These are phyloP conservation scores for Populus tomentosa DNA, from an alignment of 441 rosid genomes.

Conservation along the genomic window DNA sequence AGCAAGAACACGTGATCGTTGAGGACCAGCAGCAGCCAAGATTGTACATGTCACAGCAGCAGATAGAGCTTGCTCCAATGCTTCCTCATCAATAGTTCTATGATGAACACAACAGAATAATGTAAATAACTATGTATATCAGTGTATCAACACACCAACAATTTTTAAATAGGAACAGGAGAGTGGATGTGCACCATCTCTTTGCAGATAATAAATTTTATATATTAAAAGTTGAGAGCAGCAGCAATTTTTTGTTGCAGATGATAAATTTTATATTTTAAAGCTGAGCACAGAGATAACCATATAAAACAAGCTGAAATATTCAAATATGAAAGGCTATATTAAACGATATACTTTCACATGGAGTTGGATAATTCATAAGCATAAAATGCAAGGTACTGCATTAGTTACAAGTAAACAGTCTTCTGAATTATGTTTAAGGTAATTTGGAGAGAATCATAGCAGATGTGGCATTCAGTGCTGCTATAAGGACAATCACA, in stretches of 20 bases:
- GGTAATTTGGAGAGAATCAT: not conserved
- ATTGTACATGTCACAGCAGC: constrained; percentile 99
- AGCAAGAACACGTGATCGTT: constrained; percentile 97
- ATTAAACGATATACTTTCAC: not conserved
- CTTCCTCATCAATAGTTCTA: constrained; percentile 96
- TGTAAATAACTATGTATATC: not conserved
- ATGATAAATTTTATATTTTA: not conserved
- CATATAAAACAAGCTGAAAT: not conserved
- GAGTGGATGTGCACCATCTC: not conserved
- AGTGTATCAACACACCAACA: not conserved
- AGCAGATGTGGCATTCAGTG: not conserved
- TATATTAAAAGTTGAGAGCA: not conserved
- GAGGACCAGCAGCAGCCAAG: constrained; percentile 99
- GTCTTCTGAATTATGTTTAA: not conserved
- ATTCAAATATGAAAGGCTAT: not conserved
- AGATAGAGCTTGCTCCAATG: constrained; percentile 82
- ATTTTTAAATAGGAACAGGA: not conserved
- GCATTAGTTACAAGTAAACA: not conserved
- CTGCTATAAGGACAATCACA: not conserved
- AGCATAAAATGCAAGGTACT: not conserved
- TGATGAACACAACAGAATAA: constrained; percentile 1
- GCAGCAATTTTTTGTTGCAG: not conserved
- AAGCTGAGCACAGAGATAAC: not conserved
- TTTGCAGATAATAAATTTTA: not conserved
- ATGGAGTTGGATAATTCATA: not conserved